Conservation (phyloP, 257 asterid species). For the Anisodus tanguticus region DNA sequence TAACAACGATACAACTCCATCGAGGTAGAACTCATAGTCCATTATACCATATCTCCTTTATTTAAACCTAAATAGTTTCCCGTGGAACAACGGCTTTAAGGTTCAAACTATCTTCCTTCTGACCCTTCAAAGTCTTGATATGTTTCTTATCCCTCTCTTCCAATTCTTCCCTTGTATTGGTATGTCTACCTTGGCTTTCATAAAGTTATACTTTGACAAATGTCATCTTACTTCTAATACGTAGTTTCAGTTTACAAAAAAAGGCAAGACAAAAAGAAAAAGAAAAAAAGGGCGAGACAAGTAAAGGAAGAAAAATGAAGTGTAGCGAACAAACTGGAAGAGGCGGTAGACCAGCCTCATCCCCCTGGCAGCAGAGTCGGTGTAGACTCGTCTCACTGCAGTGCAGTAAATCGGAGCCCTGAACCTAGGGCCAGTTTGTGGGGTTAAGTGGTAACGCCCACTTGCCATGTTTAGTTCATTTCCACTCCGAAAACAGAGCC, state of each 20-base stretch:
- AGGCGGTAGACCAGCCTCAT: slow-evolving; percentile 2
- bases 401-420: background rate
- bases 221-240: background rate
- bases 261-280: background rate
- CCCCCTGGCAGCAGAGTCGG: background rate
- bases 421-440: background rate
- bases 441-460: background rate
- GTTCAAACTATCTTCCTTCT: no score
- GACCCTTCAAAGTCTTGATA: background rate
- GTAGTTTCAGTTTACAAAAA: background rate
- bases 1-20: slow-evolving; percentile 23
- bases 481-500: background rate
- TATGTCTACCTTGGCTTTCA: background rate
- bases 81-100: background rate
- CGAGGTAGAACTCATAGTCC: slow-evolving; percentile 20
- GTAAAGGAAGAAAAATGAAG: background rate
- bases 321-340: background rate
- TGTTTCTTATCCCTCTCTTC: slow-evolving; percentile 3
- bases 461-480: slow-evolving; percentile 21
- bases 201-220: background rate
- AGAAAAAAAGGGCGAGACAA: no score
- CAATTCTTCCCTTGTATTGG: background rate
- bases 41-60: background rate
- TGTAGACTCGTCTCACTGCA: background rate
- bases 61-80: background rate